Conservation (phyloP, 345 rosid genomes). For the Ricinus communis region DNA sequence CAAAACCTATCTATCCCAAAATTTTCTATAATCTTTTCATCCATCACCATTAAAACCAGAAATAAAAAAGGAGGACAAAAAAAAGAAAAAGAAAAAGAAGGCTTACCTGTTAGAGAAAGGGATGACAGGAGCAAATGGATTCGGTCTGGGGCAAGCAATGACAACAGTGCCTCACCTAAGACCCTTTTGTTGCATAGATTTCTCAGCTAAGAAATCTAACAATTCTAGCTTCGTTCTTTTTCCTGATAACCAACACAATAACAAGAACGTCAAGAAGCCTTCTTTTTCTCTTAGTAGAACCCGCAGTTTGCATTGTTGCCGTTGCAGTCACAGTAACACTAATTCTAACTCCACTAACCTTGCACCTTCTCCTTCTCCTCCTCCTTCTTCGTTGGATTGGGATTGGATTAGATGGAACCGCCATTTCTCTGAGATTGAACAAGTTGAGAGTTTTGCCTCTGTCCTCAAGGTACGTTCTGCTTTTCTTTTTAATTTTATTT, state of each 20-base stretch:
- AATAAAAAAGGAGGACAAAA: not conserved
- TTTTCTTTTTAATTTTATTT: not conserved
- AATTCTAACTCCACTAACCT: slow-evolving; percentile 20
- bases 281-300: slow-evolving; percentile 26
- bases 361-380: slow-evolving; percentile 31
- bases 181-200: slow-evolving; percentile 31
- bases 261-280: not conserved
- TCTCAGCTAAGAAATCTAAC: slow-evolving; percentile 36
- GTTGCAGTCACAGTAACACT: slow-evolving; percentile 37
- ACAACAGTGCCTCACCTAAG: slow-evolving; percentile 37
- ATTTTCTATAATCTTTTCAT: not conserved
- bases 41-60: no score
- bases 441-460: slow-evolving; percentile 72
- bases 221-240: slow-evolving; percentile 35
- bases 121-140: slow-evolving; percentile 45
- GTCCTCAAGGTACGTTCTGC: slow-evolving; percentile 59
- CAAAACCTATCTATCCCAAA: no score
- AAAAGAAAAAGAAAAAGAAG: no score
- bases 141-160: slow-evolving; percentile 41
- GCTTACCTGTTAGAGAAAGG: no score
- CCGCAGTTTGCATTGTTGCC: slow-evolving; percentile 37
- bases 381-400: slow-evolving; percentile 56
- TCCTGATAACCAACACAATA: not conserved
- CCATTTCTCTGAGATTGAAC: slow-evolving; percentile 77
- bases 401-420: slow-evolving; percentile 93